Percentiles rank a stretch among this genome's conserved stretches.
phyloP scores from a whole-genome alignment of 306 rosid species.

The Vigna hirtella region DNA sequence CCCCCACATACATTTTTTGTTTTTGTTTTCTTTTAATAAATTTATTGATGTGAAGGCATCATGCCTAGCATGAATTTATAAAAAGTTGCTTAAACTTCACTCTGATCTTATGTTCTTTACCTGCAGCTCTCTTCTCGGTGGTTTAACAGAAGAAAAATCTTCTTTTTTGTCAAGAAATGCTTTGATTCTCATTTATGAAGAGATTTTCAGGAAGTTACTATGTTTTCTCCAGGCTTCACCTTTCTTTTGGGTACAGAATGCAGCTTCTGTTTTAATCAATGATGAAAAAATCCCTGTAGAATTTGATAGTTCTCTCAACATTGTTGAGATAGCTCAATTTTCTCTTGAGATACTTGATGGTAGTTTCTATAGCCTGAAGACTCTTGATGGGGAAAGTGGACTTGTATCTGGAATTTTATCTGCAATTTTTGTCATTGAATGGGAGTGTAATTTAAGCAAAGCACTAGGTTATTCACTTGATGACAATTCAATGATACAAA shows the following conservation, averaged over 20 bases:
- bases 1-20: too few relatives aligned
- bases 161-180: constrained; percentile 73
- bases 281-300: constrained; percentile 50
- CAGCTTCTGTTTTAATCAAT: constrained; percentile 59
- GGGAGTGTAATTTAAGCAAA: constrained; percentile 70
- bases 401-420: constrained; percentile 73
- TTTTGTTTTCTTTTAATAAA: too few relatives aligned
- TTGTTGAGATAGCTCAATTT: constrained; percentile 68
- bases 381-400: constrained; percentile 66
- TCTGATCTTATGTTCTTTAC: constrained; percentile 40
- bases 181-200: constrained; percentile 66
- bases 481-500: constrained; percentile 52
- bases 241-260: constrained; percentile 68
- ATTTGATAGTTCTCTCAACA: constrained; percentile 52
- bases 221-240: constrained; percentile 72
- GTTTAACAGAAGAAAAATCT: constrained; percentile 60
- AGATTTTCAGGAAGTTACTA: constrained; percentile 69
- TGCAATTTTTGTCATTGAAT: constrained; percentile 69
- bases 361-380: constrained; percentile 68
- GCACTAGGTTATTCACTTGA: constrained; percentile 53
- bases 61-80: too few relatives aligned
- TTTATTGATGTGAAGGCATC: too few relatives aligned
- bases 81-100: background rate
- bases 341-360: constrained; percentile 84
- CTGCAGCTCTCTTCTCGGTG: constrained; percentile 90